Conservation (phyloP, 2,329 filamentous ascomycete genomes). For the Trichoderma sp. region DNA sequence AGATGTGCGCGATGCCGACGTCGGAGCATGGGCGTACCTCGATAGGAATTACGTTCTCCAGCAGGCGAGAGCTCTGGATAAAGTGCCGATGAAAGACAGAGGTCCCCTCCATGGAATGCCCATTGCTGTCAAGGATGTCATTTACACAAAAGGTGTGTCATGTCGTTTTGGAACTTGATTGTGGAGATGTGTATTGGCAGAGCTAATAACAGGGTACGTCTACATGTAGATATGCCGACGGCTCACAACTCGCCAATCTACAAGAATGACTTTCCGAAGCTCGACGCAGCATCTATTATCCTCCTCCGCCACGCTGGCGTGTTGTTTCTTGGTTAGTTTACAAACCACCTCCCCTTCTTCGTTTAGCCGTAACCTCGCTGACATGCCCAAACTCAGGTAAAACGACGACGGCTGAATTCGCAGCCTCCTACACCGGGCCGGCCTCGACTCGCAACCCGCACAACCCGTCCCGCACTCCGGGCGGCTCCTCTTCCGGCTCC, state of each 20-base stretch:
- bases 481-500: slow-evolving; percentile 65
- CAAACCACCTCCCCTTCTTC: background rate
- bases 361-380: background rate
- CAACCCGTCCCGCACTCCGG: slow-evolving; percentile 60
- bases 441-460: slow-evolving; percentile 62
- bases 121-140: slow-evolving; percentile 59
- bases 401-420: slow-evolving; percentile 61
- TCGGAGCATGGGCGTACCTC: slow-evolving; percentile 51
- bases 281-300: slow-evolving; percentile 52
- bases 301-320: slow-evolving; percentile 54
- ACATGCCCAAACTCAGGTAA: slow-evolving; percentile 26
- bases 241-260: slow-evolving; percentile 55
- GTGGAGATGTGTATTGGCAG: background rate
- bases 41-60: slow-evolving; percentile 45
- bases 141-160: slow-evolving; percentile 51
- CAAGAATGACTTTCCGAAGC: slow-evolving; percentile 38
- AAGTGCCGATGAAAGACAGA: slow-evolving; percentile 44
- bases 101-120: slow-evolving; percentile 56
- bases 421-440: slow-evolving; percentile 51
- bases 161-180: background rate
- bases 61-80: slow-evolving; percentile 50
- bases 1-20: slow-evolving; percentile 39
- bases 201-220: background rate
- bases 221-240: slow-evolving; percentile 51
- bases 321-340: slow-evolving; percentile 45